Evolutionary conservation across 2,329 filamentous ascomycete species (phyloP).

Genomic region (Clarireedia homoeocarpa): DNA sequence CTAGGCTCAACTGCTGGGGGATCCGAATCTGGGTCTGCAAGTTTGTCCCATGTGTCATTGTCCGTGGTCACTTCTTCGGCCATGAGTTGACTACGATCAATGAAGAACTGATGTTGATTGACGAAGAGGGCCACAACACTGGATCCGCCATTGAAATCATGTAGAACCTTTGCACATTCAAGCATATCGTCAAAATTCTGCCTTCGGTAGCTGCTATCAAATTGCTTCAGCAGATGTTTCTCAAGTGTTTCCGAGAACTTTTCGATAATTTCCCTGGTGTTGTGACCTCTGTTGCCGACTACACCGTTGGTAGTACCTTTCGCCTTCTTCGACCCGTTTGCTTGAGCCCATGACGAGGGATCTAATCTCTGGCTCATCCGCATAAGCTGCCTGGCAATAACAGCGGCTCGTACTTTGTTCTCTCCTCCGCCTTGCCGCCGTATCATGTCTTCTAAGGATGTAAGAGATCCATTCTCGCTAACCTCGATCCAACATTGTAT

Average conservation of each 20-base stretch:
- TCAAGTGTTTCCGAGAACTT: slow-evolving; percentile 95
- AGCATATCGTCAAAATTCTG: slow-evolving; percentile 98
- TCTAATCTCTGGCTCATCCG: slow-evolving; percentile 91
- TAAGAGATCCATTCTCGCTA: slow-evolving; percentile 78
- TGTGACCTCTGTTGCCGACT: slow-evolving; percentile 38
- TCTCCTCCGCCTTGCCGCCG: slow-evolving; percentile 77
- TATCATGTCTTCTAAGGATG: slow-evolving; percentile 74
- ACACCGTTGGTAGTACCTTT: slow-evolving; percentile 39
- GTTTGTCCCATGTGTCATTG: slow-evolving; percentile 72
- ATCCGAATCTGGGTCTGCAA: slow-evolving; percentile 90
- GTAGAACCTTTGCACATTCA: slow-evolving; percentile 86
- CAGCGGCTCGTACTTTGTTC: slow-evolving; percentile 87
- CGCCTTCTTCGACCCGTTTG: slow-evolving; percentile 45
- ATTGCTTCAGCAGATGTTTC: slow-evolving; percentile 90
- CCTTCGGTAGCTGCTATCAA: slow-evolving; percentile 91
- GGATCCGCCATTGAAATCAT: slow-evolving; percentile 92
- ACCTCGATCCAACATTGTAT: slow-evolving; percentile 97
- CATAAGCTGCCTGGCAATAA: slow-evolving; percentile 88
- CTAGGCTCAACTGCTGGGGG: slow-evolving; percentile 87
- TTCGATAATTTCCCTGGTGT: slow-evolving; percentile 85
- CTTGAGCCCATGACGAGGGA: slow-evolving; percentile 60
- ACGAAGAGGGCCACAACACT: slow-evolving; percentile 96
- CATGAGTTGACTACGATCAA: slow-evolving; percentile 86
- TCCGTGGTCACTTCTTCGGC: slow-evolving; percentile 51
- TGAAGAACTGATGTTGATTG: slow-evolving; percentile 99